A percentile compares a stretch with the other conserved stretches of the same genome.
Conservation (phyloP, 2,329 filamentous ascomycete species). For the Ceratocystis lukuohia region DNA sequence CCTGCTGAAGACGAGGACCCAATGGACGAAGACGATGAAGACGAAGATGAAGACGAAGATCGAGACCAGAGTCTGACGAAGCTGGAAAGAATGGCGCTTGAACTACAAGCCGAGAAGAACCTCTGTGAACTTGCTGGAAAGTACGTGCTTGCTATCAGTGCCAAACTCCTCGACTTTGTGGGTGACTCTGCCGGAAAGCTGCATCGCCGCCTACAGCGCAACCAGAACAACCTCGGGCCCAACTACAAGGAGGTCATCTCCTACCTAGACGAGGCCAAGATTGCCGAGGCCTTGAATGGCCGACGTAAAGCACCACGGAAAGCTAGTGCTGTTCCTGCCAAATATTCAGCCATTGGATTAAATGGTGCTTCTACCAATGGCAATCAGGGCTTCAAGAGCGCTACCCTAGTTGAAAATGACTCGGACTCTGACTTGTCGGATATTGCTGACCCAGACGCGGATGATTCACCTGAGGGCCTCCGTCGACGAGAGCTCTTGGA, state of each 20-base stretch:
- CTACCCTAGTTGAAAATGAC: conserved; percentile 9
- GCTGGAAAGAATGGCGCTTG: conserved; percentile 47
- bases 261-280: conserved; percentile 60
- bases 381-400: conserved; percentile 28
- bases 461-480: conserved; percentile 46
- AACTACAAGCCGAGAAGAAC: conserved; percentile 67
- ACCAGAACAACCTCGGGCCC: conserved; percentile 63
- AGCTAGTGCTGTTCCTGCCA: conserved; percentile 23
- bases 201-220: conserved; percentile 58
- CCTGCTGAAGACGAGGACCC: conserved; percentile 62
- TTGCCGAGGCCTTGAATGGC: conserved; percentile 31
- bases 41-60: conserved; percentile 43
- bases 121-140: conserved; percentile 78
- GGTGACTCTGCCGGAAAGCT: conserved; percentile 50
- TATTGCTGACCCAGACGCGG: conserved; percentile 23
- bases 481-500: conserved; percentile 41
- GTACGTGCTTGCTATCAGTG: conserved; percentile 66
- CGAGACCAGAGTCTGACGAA: conserved; percentile 32
- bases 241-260: conserved; percentile 78
- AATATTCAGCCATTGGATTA: conserved; percentile 16
- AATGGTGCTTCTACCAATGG: background rate
- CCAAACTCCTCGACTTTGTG: conserved; percentile 55
- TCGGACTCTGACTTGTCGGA: conserved; percentile 19
- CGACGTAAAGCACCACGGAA: conserved; percentile 25
- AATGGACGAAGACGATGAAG: conserved; percentile 44